Base-by-base conservation (phyloP, 257 asterid species). In the Primulina eburnea region DNA sequence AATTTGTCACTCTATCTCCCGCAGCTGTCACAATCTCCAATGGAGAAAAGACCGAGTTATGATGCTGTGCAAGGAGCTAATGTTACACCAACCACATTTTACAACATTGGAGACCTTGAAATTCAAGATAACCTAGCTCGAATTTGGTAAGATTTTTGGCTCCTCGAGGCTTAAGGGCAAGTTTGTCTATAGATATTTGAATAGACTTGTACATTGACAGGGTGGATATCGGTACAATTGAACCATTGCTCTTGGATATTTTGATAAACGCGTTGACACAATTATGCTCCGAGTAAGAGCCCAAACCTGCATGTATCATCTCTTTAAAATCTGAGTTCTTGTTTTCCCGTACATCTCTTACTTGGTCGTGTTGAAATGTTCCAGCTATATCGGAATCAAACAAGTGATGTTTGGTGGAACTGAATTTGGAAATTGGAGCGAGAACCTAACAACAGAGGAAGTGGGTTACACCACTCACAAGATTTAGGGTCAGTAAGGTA, bases 91-190 rank as follows among this genome's bases (percentile, higher is more conserved):
- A 76, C 97, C 24, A 85, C 95, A 24, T 93, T 93, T 75, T 93
- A 89, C 84, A 93, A 93, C 88, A 90, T 87, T 60, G 99, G 99
- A 65, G 97, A 93, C 79, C 83, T 93, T 64, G 99, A 90, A 80
- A 78, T 93, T 80, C 99, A 90, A 77, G 96, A 90, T 75, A 87
- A 89, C 68, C 33, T 90, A 77, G 96, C 99, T 74, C 95, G 97
- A 47, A 64, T 90, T 75, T 93, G 99, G 99, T 92, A 79, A 78
- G 35, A 9, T 30, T 16, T 24, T 71, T 64, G 65, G 37, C 57
- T 20, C 57, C 29, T 43, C 33, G 38, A 9, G 21, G 26, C 18
- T n/a, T 37, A 14, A n/a, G 14, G 26, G 67, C 50, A 18, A 33
- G 57, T 70, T 69, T 35, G 12, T 71, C 40, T 47, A 34, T 35